These are phyloP conservation scores for Chlorella vulgaris DNA, from an alignment of 139 green algal species.

Conservation along the genomic window DNA sequence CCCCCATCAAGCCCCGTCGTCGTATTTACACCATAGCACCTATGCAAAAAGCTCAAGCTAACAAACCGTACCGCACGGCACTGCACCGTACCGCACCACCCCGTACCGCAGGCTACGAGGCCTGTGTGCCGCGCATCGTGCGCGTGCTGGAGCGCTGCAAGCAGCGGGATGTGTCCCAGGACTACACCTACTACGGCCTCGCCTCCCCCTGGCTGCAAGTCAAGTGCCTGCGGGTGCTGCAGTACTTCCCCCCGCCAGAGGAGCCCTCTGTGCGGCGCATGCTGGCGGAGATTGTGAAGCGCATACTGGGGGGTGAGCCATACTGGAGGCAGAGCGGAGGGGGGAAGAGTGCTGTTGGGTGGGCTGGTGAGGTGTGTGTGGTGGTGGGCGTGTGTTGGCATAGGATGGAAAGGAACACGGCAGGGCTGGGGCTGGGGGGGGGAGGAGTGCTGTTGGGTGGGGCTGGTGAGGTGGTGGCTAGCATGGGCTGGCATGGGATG, in stretches of 20 bases:
- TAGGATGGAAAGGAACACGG: no score
- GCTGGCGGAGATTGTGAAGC: constrained; percentile 67
- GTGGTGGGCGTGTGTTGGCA: not conserved
- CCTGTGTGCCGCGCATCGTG: constrained; percentile 80
- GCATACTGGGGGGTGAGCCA: constrained; percentile 61
- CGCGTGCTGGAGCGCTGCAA: constrained; percentile 83
- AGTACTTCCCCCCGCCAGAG: constrained; percentile 93
- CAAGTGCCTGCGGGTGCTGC: constrained; percentile 90
- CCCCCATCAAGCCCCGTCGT: no score
- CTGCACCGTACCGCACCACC: not conserved
- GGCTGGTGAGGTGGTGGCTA: no score
- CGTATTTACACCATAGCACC: no score
- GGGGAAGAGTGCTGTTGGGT: not conserved
- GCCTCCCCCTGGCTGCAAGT: constrained; percentile 97
- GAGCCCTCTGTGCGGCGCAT: constrained; percentile 55
- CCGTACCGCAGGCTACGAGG: constrained; percentile 76
- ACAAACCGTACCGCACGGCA: no score
- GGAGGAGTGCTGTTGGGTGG: no score
- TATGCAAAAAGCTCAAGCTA: no score
- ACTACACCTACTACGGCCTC: constrained; percentile 99
- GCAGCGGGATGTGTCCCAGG: constrained; percentile 78
- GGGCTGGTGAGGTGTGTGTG: not conserved
- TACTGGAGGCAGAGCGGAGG: no score
- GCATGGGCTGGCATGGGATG: no score
- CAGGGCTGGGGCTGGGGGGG: no score